These are phyloP conservation scores for Corchorus capsularis DNA, from an alignment of 345 rosid genomes.

Conservation along the genomic window DNA sequence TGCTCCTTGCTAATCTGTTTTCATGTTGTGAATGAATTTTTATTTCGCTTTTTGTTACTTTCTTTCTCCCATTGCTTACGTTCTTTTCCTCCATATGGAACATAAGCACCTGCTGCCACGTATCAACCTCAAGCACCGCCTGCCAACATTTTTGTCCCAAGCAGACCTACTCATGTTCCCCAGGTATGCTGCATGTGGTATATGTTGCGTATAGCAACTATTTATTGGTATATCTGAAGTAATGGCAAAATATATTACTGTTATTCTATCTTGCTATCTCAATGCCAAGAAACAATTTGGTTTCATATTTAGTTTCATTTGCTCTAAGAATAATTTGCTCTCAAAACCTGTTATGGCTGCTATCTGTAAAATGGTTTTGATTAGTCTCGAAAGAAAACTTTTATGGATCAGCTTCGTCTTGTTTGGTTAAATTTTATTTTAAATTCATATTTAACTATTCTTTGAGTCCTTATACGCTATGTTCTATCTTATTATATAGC, in stretches of 20 bases:
- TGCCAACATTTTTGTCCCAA: slow-evolving; percentile 62
- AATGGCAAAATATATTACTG: not conserved
- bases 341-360: not conserved
- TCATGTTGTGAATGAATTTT: slow-evolving; percentile 12
- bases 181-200: slow-evolving; percentile 49
- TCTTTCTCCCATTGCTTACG: slow-evolving; percentile 35
- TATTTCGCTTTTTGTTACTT: not conserved
- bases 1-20: slow-evolving; percentile 7
- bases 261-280: not conserved
- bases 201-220: not conserved
- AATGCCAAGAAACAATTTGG: not conserved
- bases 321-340: too few relatives aligned
- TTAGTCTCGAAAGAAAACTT: too few relatives aligned
- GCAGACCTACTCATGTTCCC: slow-evolving; percentile 52
- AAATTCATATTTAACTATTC: too few relatives aligned
- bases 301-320: not conserved
- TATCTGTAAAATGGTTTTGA: too few relatives aligned
- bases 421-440: too few relatives aligned
- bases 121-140: slow-evolving; percentile 50
- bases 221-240: not conserved
- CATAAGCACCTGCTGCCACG: slow-evolving; percentile 48
- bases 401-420: too few relatives aligned
- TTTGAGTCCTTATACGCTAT: too few relatives aligned
- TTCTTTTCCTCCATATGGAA: slow-evolving; percentile 49
- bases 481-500: too few relatives aligned